phyloP scores from a whole-genome alignment of 2,329 filamentous ascomycete species.

The Thermothelomyces thermophilus region DNA sequence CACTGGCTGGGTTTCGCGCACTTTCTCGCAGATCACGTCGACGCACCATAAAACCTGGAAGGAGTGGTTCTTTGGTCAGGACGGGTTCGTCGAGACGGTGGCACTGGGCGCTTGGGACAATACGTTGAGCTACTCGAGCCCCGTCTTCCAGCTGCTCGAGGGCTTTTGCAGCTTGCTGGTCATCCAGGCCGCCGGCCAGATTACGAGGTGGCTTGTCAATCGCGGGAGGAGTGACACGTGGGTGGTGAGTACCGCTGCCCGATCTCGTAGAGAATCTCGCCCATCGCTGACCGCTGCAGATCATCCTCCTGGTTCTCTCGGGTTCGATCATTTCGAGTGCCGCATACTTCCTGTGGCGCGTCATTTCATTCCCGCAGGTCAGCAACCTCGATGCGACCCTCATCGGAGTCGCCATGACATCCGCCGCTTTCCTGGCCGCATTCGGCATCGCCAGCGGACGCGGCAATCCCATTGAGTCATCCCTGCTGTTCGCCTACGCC shows the following conservation, averaged over 20 bases:
- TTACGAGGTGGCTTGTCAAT: constrained; percentile 92
- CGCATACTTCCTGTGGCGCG: constrained; percentile 92
- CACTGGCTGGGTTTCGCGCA: constrained; percentile 75
- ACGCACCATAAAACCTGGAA: constrained; percentile 56
- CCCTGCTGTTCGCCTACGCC: constrained; percentile 90
- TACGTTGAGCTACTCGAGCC: constrained; percentile 80
- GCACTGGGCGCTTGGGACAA: constrained; percentile 87
- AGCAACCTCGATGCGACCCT: constrained; percentile 86
- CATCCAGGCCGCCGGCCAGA: constrained; percentile 90
- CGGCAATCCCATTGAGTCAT: constrained; percentile 92
- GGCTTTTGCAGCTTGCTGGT: constrained; percentile 95
- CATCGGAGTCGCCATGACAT: constrained; percentile 88
- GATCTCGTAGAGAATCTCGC: constrained; percentile 23
- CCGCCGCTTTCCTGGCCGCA: constrained; percentile 83
- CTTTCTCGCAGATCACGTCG: constrained; percentile 57
- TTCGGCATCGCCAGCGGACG: constrained; percentile 92
- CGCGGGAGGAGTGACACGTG: constrained; percentile 88
- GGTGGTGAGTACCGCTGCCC: constrained; percentile 59
- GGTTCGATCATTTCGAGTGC: constrained; percentile 89
- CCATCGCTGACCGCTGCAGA: constrained; percentile 45
- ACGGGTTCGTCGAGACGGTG: constrained; percentile 71
- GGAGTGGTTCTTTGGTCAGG: constrained; percentile 84
- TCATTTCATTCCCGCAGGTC: constrained; percentile 88
- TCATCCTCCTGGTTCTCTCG: constrained; percentile 78
- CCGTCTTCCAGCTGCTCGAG: constrained; percentile 88